Percentiles rank a stretch among this genome's conserved stretches.
phyloP scores from a whole-genome alignment of 208 protist genomes.

The Trypanosoma congolense region DNA sequence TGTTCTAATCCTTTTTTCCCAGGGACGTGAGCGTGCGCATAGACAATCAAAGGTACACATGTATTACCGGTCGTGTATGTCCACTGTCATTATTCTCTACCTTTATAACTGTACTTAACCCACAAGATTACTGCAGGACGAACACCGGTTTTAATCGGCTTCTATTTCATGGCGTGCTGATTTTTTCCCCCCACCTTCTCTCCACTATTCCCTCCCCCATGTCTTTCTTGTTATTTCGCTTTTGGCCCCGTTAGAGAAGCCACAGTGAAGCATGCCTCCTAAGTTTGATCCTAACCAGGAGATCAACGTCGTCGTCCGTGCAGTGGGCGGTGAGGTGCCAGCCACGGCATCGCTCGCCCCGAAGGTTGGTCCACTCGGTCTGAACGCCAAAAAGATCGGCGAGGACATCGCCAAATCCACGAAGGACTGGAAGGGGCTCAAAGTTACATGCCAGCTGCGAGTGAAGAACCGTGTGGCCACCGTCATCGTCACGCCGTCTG shows the following conservation, averaged over 20 bases:
- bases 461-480: constrained; percentile 98
- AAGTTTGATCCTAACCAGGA: constrained; percentile 98
- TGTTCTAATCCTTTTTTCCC: neutral
- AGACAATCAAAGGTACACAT: too few species aligned
- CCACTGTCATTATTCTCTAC: too few species aligned
- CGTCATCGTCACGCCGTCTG: constrained; percentile 95
- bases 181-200: neutral
- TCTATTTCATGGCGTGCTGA: too few species aligned
- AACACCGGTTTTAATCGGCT: too few species aligned
- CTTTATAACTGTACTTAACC: too few species aligned
- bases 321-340: constrained; percentile 97
- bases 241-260: constrained; percentile 60
- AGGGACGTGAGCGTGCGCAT: too few species aligned
- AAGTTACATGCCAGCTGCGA: constrained; percentile 97
- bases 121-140: too few species aligned
- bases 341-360: constrained; percentile 97
- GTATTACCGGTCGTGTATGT: too few species aligned
- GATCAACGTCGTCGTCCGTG: constrained; percentile 94
- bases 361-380: constrained; percentile 99
- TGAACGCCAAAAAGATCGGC: constrained; percentile 99
- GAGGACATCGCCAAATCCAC: constrained; percentile 99
- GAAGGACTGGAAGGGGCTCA: constrained; percentile 99
- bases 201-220: neutral
- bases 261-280: constrained; percentile 90
- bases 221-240: neutral